Conservation (phyloP, 352 stramenopile species). For the Phytophthora ohioensis region DNA sequence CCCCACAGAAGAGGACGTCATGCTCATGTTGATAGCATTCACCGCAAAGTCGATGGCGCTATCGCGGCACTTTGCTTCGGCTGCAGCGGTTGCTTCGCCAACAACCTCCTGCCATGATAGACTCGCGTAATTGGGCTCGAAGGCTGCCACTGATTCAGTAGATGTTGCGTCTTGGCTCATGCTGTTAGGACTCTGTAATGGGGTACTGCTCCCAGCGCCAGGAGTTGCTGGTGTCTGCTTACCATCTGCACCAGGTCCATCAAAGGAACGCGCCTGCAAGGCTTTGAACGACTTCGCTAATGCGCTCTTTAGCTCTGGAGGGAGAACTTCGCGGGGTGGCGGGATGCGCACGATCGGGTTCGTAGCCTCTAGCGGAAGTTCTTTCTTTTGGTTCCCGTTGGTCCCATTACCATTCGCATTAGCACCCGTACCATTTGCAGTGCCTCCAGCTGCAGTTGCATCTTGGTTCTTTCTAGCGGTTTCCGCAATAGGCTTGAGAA, state of each 20-base stretch:
- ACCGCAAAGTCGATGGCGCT: constrained; percentile 78
- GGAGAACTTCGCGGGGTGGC: constrained; percentile 71
- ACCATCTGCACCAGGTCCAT: constrained; percentile 51
- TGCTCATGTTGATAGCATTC: constrained; percentile 84
- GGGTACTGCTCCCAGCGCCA: constrained; percentile 58
- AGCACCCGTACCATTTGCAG: constrained; percentile 29
- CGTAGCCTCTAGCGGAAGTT: constrained; percentile 73
- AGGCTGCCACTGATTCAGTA: constrained; percentile 44
- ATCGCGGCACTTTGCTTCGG: constrained; percentile 72
- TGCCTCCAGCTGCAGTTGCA: constrained; percentile 32
- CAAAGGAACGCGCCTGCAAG: constrained; percentile 71
- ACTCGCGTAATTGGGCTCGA: constrained; percentile 66
- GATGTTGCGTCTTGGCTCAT: constrained; percentile 41
- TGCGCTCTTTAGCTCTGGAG: constrained; percentile 76
- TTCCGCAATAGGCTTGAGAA: constrained; percentile 80
- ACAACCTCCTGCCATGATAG: constrained; percentile 81
- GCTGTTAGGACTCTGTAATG: constrained; percentile 74
- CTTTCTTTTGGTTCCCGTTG: constrained; percentile 72
- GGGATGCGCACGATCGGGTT: constrained; percentile 85
- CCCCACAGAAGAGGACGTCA: constrained; percentile 70
- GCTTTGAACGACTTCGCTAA: constrained; percentile 81
- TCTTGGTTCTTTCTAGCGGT: constrained; percentile 88
- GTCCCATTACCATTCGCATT: constrained; percentile 36
- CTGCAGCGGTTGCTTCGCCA: constrained; percentile 54
- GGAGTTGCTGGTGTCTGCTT: constrained; percentile 45